A percentile compares a stretch with the other conserved stretches of the same genome.
Conservation (phyloP, 768 basidiomycete species). For the Trametes elegans region DNA sequence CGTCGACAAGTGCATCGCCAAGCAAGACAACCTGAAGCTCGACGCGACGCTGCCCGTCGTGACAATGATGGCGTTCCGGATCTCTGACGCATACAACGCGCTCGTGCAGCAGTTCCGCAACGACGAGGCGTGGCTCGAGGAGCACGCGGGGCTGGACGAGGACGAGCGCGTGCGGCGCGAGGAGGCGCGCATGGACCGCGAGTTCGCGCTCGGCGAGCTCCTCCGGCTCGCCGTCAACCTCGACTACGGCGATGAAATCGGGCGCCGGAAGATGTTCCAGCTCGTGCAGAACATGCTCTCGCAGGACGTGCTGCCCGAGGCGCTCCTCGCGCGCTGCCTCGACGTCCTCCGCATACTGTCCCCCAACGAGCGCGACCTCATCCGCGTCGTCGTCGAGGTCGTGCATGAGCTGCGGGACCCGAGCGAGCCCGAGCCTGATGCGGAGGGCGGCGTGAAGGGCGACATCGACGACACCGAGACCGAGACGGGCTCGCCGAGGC, state of each 20-base stretch:
- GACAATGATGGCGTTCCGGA: constrained; percentile 71
- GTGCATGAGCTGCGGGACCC: constrained; percentile 75
- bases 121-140: no score
- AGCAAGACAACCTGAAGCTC: constrained; percentile 56
- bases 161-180: constrained; percentile 40
- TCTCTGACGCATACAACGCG: constrained; percentile 69
- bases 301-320: constrained; percentile 64
- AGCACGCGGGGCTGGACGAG: constrained; percentile 39
- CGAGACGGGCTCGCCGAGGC: constrained; percentile 25
- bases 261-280: constrained; percentile 81
- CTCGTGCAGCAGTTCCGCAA: constrained; percentile 48
- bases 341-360: constrained; percentile 79
- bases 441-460: constrained; percentile 23
- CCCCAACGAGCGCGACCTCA: constrained; percentile 76
- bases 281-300: constrained; percentile 89
- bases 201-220: constrained; percentile 79
- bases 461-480: constrained; percentile 33
- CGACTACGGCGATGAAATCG: constrained; percentile 92
- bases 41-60: constrained; percentile 81
- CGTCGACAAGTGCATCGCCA: constrained; percentile 69
- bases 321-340: constrained; percentile 69
- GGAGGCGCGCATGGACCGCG: constrained; percentile 48
- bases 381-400: constrained; percentile 85
- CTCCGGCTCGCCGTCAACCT: constrained; percentile 73
- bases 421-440: constrained; percentile 39